phyloP scores from a whole-genome alignment of 768 basidiomycete genomes.

The Russula earlei region DNA sequence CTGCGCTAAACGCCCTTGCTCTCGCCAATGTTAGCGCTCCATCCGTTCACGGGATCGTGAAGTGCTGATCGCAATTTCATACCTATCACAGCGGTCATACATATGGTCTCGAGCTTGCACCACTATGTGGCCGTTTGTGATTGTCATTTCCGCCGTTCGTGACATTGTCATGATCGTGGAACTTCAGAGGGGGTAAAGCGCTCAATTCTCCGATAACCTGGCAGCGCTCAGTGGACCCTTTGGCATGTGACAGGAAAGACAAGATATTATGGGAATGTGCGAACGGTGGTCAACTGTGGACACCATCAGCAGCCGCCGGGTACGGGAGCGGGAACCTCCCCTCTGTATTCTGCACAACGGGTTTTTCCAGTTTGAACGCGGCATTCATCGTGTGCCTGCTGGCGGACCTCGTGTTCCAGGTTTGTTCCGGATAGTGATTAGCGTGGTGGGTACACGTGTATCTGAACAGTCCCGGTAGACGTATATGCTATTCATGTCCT shows the following conservation, averaged over 20 bases:
- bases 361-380: constrained; percentile 49
- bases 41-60: constrained; percentile 20
- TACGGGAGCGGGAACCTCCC: constrained; percentile 40
- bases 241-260: constrained; percentile 38
- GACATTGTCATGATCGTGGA: constrained; percentile 67
- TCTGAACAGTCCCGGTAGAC: constrained; percentile 32
- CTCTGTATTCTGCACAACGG: constrained; percentile 46
- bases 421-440: constrained; percentile 24
- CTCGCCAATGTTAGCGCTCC: constrained; percentile 44
- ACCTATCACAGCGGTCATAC: constrained; percentile 47
- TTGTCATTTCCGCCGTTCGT: constrained; percentile 53
- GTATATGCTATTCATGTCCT: constrained; percentile 70
- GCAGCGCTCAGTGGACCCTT: background rate
- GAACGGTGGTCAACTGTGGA: constrained; percentile 59
- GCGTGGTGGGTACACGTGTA: constrained; percentile 8
- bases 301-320: constrained; percentile 34
- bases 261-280: constrained; percentile 67
- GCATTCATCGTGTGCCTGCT: constrained; percentile 58
- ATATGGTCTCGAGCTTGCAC: constrained; percentile 55
- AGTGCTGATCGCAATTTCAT: constrained; percentile 13
- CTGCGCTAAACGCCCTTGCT: constrained; percentile 47
- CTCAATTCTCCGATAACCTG: constrained; percentile 19
- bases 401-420: constrained; percentile 61
- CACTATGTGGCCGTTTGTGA: constrained; percentile 63
- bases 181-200: constrained; percentile 55